Conservation (phyloP, 768 basidiomycete species). For the Calvatia gigantea region DNA sequence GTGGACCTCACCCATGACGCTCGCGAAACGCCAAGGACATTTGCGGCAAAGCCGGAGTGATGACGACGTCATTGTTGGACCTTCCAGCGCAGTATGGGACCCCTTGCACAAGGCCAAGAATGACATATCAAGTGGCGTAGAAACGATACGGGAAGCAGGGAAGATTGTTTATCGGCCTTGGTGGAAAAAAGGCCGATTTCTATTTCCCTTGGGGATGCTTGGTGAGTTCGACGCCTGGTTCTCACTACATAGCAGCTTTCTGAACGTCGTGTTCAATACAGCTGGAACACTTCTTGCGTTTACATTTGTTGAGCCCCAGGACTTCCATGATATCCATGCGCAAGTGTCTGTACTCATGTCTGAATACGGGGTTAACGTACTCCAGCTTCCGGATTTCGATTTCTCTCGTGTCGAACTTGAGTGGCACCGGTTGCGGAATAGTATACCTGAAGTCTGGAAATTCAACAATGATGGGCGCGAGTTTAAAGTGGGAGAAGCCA, state of each 20-base stretch:
- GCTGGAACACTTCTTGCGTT: slow-evolving; percentile 68
- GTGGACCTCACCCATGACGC: too few species aligned
- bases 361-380: slow-evolving; percentile 66
- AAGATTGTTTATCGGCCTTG: slow-evolving; percentile 20
- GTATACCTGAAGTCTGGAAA: slow-evolving; percentile 80
- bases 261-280: slow-evolving; percentile 21
- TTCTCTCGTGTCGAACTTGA: slow-evolving; percentile 67
- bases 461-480: slow-evolving; percentile 77
- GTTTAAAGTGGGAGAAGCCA: slow-evolving; percentile 70
- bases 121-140: not conserved
- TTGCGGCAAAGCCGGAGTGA: slow-evolving; percentile 2
- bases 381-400: slow-evolving; percentile 61
- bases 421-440: slow-evolving; percentile 64
- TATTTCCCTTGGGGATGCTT: slow-evolving; percentile 74
- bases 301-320: slow-evolving; percentile 60
- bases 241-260: not conserved
- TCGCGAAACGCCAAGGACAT: slow-evolving; percentile 22
- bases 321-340: slow-evolving; percentile 65
- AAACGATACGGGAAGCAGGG: slow-evolving; percentile 1
- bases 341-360: slow-evolving; percentile 64
- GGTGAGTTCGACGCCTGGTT: slow-evolving; percentile 26
- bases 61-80: not conserved
- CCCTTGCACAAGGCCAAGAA: slow-evolving; percentile 3
- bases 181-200: slow-evolving; percentile 43
- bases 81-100: not conserved